phyloP scores from a whole-genome alignment of 2,329 filamentous ascomycete genomes.

The Aspergillus uvarum region DNA sequence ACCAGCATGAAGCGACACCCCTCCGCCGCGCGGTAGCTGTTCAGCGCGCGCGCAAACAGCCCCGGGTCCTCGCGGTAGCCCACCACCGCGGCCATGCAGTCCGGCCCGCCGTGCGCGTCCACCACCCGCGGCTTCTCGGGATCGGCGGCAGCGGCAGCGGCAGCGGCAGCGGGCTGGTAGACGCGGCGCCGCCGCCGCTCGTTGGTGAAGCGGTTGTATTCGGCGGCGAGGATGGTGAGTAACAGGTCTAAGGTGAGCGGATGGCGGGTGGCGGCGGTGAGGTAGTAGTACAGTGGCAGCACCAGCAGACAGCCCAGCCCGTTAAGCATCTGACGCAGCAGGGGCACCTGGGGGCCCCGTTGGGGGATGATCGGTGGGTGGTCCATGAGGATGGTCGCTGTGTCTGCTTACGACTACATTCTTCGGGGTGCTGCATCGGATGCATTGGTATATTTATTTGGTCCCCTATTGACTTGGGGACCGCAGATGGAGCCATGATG shows the following conservation, averaged over 20 bases:
- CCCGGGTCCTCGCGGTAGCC: slow-evolving; percentile 34
- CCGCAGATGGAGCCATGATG: background rate
- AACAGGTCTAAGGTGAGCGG: slow-evolving; percentile 29
- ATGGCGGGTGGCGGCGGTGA: slow-evolving; percentile 24
- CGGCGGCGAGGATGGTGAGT: slow-evolving; percentile 29
- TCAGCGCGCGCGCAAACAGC: slow-evolving; percentile 28
- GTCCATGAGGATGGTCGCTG: background rate
- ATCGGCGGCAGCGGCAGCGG: slow-evolving; percentile 7
- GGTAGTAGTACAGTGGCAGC: slow-evolving; percentile 23
- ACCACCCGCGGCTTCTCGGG: slow-evolving; percentile 21
- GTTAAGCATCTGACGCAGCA: slow-evolving; percentile 25
- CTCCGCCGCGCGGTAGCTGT: slow-evolving; percentile 28
- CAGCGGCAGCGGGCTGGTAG: slow-evolving; percentile 8
- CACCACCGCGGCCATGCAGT: slow-evolving; percentile 31
- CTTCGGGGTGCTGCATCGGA: background rate
- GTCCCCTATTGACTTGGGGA: background rate
- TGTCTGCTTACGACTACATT: background rate
- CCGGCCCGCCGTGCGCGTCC: slow-evolving; percentile 4
- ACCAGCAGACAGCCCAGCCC: slow-evolving; percentile 27
- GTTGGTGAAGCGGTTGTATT: slow-evolving; percentile 29
- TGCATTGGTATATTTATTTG: background rate
- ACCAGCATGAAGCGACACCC: slow-evolving; percentile 28
- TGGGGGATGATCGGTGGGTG: background rate
- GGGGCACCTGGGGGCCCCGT: slow-evolving; percentile 22
- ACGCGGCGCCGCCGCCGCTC: slow-evolving; percentile 24